Evolutionary conservation across 257 asterid genomes (phyloP), one percentile per base, ranked within the genome.

Genomic region (Nicotiana obtusifolia): DNA sequence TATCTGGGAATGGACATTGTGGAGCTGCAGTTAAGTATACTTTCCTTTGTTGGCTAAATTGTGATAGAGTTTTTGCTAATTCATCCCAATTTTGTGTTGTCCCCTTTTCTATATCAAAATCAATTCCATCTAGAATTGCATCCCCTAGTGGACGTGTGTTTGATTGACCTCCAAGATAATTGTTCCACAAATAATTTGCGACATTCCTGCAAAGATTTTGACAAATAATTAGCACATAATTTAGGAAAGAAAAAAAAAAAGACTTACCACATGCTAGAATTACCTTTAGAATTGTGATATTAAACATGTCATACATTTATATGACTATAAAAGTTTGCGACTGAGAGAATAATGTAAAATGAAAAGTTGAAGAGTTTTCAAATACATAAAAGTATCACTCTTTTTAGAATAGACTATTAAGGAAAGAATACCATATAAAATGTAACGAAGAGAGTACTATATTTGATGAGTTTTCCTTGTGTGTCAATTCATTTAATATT

Each of bases 1-100:
- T 82, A 66, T 93, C 97, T 3, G 98, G 98, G 64, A 89, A 92
- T 10, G 94, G 94, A 61, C 98, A 93, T 86, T 90, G 98, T 71
- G 98, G 97, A 26, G 97, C 97, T 5, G 92, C 97, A 2, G 88
- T 57, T 1, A 92, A 64, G 69, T 85, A 86, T 19, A 92, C 96
- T 66, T 49, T 85, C 17, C 85, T 81, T 31, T 10, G 19, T 17
- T 22, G 57, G 41, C 85, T 66, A 47, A 85, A 82, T n/a, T 62
- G 75, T 41, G 86, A 90, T 82, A 94, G 76, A 14, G 41, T 66
- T 77, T 44, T 86, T 3, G 89, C 97, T 1, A 93, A 90, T 81
- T 85, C 84, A 76, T 83, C 86, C 89, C 87, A 93, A 75, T 90
- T 83, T 1, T 75, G 81, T 6, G 90, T 26, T 15, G 91, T 86